Base-by-base conservation (phyloP, 352 stramenopile genomes). In the Globisporangium cylindrosporum region DNA sequence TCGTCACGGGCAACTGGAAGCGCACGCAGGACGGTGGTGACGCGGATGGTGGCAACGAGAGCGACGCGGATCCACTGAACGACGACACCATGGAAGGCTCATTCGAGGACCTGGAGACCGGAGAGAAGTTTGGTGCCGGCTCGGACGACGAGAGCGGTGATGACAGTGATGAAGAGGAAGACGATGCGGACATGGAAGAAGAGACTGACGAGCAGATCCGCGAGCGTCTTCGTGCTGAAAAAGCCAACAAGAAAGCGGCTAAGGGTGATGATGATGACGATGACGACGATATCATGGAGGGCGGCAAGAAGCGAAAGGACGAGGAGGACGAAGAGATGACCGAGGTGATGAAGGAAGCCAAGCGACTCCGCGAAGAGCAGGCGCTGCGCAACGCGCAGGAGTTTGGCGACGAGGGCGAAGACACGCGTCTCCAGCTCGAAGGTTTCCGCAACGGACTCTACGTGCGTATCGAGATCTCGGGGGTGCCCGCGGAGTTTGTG, bases 51-150 rank as follows among this genome's bases (percentile, higher is more conserved):
- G 67, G 20, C 10, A 75, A 76, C 1, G 81, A 74, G 22, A 75
- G 67, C 6, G 84, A 89, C 12, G 81, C 71, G 0, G 81, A 87
- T 32, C 80, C 71, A 34, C 59, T 91, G 56, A 94, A 97, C 34
- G 93, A 98, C 62, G 90, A 98, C 0, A 83, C 88, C 38, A 84
- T 98, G 83, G 90, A 97, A 41, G 97, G 97, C 32, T 97, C 98
- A 49, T 99, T 99, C 79, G 97, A 99, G 78, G 97, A 99, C 65
- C 82, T 99, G 41, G 95, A 99, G 81, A 98, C 92, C 15, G 93
- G 94, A 1, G 93, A 98, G 61, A 84, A 73, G 25, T 79, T 93
- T 55, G 73, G 73, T 32, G 79, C 69, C 12, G 66, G 58, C 24
- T 71, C 59, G 27, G 70, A 76, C n/a, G 27, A 64, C 9, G 54